These are phyloP conservation scores for Elsinoe necatrix DNA, from an alignment of 2,329 filamentous ascomycete genomes.

Conservation along the genomic window DNA sequence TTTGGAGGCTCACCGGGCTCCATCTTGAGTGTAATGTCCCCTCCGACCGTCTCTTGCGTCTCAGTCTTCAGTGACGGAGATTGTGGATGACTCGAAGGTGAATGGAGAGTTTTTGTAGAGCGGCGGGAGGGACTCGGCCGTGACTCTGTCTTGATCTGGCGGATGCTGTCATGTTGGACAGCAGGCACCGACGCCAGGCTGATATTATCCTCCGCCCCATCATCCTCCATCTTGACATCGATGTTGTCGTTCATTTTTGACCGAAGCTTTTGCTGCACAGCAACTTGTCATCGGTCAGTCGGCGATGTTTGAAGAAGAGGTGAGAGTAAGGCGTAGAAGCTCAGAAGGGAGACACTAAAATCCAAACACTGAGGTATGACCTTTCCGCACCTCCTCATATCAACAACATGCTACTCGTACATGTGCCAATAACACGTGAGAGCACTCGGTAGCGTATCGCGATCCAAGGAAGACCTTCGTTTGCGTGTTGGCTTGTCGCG, in stretches of 20 bases:
- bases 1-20: conserved; percentile 62
- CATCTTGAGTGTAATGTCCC: conserved; percentile 54
- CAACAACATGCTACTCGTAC: conserved; percentile 4
- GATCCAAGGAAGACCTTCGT: not conserved
- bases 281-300: not conserved
- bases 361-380: conserved; percentile 7
- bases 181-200: conserved; percentile 6
- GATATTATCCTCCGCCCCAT: conserved; percentile 7
- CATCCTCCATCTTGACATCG: conserved; percentile 15
- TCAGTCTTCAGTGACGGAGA: conserved; percentile 34
- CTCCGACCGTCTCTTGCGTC: conserved; percentile 48
- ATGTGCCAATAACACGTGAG: not conserved
- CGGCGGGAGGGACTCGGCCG: conserved; percentile 19
- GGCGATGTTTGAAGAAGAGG: not conserved
- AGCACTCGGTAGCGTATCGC: not conserved
- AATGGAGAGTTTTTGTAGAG: conserved; percentile 26
- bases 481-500: not conserved
- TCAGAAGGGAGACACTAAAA: not conserved
- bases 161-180: not conserved
- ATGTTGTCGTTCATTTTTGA: conserved; percentile 10
- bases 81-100: conserved; percentile 23
- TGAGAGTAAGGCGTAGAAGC: not conserved
- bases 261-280: not conserved
- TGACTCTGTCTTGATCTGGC: conserved; percentile 12
- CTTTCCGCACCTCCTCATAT: not conserved